Percentiles rank a stretch among this genome's conserved stretches.
Evolutionary conservation across 306 rosid species (phyloP).

Genomic region (Clitoria ternatea): DNA sequence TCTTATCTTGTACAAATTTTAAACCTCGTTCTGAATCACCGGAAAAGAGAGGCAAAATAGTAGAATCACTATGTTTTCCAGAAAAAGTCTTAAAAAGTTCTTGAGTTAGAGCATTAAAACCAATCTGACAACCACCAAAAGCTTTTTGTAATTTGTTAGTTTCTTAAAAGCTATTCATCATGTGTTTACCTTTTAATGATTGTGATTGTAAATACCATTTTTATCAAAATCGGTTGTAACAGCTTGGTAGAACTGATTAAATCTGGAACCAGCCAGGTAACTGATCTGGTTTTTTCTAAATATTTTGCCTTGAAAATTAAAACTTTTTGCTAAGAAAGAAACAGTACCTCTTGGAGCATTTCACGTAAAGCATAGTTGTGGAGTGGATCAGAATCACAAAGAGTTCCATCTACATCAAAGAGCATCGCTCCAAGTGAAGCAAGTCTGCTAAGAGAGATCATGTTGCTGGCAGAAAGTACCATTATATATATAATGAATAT

Average conservation of each 20-base stretch:
- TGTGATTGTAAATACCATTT: too few species aligned
- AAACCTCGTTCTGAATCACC: constrained; percentile 63
- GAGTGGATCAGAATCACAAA: constrained; percentile 88
- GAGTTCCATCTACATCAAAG: constrained; percentile 91
- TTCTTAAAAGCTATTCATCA: constrained; percentile 9
- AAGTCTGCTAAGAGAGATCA: constrained; percentile 47
- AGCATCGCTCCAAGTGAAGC: constrained; percentile 87
- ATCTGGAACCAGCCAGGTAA: too few species aligned
- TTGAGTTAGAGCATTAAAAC: constrained; percentile 81
- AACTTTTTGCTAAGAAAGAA: constrained; percentile 2
- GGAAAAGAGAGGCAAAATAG: constrained; percentile 61
- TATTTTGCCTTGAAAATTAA: too few species aligned
- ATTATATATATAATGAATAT: too few species aligned
- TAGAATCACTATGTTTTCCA: constrained; percentile 76
- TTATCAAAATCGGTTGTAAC: too few species aligned
- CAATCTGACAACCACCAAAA: constrained; percentile 53
- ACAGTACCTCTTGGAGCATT: constrained; percentile 73
- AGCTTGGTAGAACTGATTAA: background rate
- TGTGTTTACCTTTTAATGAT: too few species aligned
- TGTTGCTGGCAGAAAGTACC: constrained; percentile 51
- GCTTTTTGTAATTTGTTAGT: constrained; percentile 32
- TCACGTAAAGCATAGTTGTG: constrained; percentile 70
- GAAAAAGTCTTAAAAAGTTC: constrained; percentile 61
- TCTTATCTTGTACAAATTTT: constrained; percentile 76
- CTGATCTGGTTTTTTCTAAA: too few species aligned